A percentile compares a stretch with the other conserved stretches of the same genome.
Evolutionary conservation across 345 rosid genomes (phyloP).

Genomic region (Limnanthes douglasii): DNA sequence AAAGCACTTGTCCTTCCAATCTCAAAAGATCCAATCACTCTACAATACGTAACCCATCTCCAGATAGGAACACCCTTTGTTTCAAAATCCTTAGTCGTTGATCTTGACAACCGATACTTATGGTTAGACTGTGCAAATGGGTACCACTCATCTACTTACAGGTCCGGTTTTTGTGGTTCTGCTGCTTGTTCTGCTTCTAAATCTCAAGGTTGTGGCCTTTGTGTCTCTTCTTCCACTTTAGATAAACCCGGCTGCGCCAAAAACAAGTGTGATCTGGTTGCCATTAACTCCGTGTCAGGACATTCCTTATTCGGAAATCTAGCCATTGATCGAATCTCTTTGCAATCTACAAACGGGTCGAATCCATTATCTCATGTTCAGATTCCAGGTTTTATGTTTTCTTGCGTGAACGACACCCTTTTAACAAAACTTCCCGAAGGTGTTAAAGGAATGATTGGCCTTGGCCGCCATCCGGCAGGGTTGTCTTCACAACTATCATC

Average conservation of each 20-base stretch:
- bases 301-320: not conserved
- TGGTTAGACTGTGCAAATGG: not conserved
- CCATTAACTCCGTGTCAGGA: not conserved
- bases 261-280: not conserved
- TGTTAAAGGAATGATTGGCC: conserved; percentile 9
- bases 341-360: not conserved
- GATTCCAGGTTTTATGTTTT: not conserved
- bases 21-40: not conserved
- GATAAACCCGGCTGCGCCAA: not conserved
- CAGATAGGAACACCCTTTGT: not conserved
- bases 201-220: not conserved
- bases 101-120: not conserved
- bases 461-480: not conserved
- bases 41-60: too few species aligned
- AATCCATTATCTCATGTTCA: not conserved
- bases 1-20: not conserved
- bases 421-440: not conserved
- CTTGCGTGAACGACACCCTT: not conserved
- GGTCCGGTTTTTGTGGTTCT: not conserved
- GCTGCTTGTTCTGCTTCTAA: not conserved
- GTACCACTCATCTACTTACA: not conserved
- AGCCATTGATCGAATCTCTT: not conserved
- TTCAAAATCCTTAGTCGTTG: not conserved
- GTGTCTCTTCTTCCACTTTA: not conserved
- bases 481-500: conserved; percentile 5